Base-by-base conservation (phyloP, 768 basidiomycete species). In the Trametes cinnabarina region DNA sequence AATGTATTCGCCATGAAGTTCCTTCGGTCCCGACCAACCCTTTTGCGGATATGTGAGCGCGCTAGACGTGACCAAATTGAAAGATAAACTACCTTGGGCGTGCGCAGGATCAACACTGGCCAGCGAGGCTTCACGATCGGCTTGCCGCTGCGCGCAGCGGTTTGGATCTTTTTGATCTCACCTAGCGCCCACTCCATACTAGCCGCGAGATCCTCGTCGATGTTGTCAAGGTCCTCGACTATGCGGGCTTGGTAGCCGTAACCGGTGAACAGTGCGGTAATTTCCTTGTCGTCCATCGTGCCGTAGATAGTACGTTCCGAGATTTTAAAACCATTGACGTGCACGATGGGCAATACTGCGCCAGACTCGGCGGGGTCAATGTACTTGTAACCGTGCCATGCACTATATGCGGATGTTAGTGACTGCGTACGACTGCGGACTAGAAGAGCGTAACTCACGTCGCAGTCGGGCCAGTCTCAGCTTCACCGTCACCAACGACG, bases 161-260 rank as follows among this genome's bases (percentile, higher is more conserved):
- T 70, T 69, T 97, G 93, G 49, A 95, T 95, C 63, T 78, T 84
- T 64, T 76, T 79, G 59, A 92, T 90, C 72, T 91, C 86, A 9
- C 65, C 72, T 11, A 88, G 69, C 1, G 89, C 90, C 90, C 92
- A 95, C 54, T 89, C 85, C 76, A 96, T 80, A 19, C 88, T 85
- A 1, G 83, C 87, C 3, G 91, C 91, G 57, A 95, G 79, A 65
- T 93, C 85, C 62, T 82, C 80, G 72, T 95, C 88, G 57, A 94
- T 82, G 67, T 82, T 78, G 17, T 71, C 71, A 46, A 84, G 69
- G 61, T 86, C 81, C 42, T 88, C 84, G 58, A 97, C 86, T 61
- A 96, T 85, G 47, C 90, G 84, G 49, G 86, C 86, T 75, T 94
- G 88, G 70, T 94, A 96, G n/a, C 93, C 91, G 67, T 92, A 92